Base-by-base conservation (phyloP, 257 asterid genomes). In the Ballota nigra region DNA sequence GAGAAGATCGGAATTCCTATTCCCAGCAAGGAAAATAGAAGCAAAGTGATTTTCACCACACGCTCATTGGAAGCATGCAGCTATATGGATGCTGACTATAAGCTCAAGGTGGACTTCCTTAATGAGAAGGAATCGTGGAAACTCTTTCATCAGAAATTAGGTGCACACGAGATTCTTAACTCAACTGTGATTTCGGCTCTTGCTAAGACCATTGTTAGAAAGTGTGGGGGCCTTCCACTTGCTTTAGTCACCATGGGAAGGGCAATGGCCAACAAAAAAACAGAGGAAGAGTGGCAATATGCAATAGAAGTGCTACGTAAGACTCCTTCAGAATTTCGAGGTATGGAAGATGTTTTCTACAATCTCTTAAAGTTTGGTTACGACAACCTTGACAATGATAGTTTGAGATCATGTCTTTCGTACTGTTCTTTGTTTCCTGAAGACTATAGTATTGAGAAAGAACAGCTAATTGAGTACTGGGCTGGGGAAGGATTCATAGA, bases 181-280 rank as follows among this genome's bases (percentile, higher is more conserved):
- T 70, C 79, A 16, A 76, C 75, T 1, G 12, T 40, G 34, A 79
- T 79, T 29, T 11, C 15, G 8, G 45, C 9, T 40, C 78, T 69
- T 36, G 87, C 87, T 38, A 69, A 74, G 73, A 43, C 77, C 31
- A 80, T 84, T 33, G 79, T 82, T 19, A 75, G 80, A 68, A 82
- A 82, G 75, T 84, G 89, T 34, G 87, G 89, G 47, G 85, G 89
- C 19, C 83, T 77, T 40, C 89, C 86, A 15, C 85, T 84, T 38
- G 89, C 89, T 22, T n/a, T 84, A 19, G 74, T 84, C 52, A 84
- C 85, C 33, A 80, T 72, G 59, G 85, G 89, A 26, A 70, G 86
- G 66, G 85, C 86, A 34, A 82, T 82, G 89, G 83, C 86, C 15
- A 79, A 77, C 73, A 82, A 82, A 29, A 79, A 51, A 19, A 77